phyloP scores from a whole-genome alignment of 2,329 filamentous ascomycete species.

The Bipolaris cookei region DNA sequence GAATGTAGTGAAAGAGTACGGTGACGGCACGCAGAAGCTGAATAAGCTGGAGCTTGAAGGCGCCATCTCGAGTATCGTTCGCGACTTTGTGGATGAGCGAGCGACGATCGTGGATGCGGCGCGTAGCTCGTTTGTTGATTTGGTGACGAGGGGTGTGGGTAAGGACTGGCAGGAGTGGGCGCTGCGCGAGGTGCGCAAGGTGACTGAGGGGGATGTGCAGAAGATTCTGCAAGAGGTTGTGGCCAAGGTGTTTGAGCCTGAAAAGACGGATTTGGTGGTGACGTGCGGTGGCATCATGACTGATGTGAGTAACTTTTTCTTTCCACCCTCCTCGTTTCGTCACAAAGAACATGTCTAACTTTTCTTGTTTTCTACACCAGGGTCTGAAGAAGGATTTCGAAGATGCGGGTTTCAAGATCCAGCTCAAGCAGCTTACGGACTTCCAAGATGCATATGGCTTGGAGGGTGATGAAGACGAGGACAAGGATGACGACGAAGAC shows the following conservation, averaged over 20 bases:
- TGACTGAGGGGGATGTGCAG: conserved; percentile 78
- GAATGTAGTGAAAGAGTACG: conserved; percentile 75
- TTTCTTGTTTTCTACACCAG: conserved; percentile 53
- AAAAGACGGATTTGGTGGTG: conserved; percentile 82
- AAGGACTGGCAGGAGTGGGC: conserved; percentile 80
- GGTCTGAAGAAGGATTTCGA: conserved; percentile 76
- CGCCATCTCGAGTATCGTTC: conserved; percentile 87
- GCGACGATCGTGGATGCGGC: conserved; percentile 83
- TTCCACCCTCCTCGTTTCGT: conserved; percentile 1
- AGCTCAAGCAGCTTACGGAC: conserved; percentile 73
- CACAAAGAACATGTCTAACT: not conserved
- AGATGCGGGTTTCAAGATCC: conserved; percentile 76
- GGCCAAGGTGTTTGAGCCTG: conserved; percentile 78
- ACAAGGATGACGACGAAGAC: conserved; percentile 54
- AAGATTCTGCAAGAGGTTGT: conserved; percentile 75
- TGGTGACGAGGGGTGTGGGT: conserved; percentile 77
- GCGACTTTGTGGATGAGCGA: conserved; percentile 85
- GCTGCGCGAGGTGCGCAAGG: conserved; percentile 75
- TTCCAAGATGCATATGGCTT: conserved; percentile 93
- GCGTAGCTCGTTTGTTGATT: conserved; percentile 79
- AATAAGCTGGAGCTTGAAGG: conserved; percentile 86
- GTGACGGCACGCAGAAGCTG: conserved; percentile 72
- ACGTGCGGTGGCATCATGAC: conserved; percentile 86
- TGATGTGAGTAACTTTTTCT: conserved; percentile 67
- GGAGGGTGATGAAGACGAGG: conserved; percentile 65